Evolutionary conservation across 108 stramenopile species (phyloP), one percentile per base, ranked within the genome.

Genomic region (Nitzschia sp.): DNA sequence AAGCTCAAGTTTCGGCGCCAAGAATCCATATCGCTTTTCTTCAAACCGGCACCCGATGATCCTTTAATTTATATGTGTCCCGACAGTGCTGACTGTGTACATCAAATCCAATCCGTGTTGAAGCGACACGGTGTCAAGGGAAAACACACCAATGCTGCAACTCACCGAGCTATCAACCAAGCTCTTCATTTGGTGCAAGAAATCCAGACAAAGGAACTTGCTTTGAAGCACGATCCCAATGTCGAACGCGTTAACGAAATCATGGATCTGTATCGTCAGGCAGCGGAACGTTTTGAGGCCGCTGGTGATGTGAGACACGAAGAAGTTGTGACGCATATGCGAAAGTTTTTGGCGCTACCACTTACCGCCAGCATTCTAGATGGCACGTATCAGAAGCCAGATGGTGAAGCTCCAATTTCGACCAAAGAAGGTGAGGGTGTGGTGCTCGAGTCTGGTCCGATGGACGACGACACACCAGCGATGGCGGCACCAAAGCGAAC

Each of bases 261-360:
- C 51, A 96, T 96, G 95, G 95, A 96, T 72, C 60, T 96, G 61
- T 96, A 93, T 70, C 77, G 95, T 38, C 92, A 93, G 59, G 91
- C 95, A 13, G 92, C 92, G 42, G 95, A 96, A 64, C 87, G 88
- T 34, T 96, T 96, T 55, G 92, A 91, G 73, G 60, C 62, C 8
- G 92, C 92, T 26, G 95, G 95, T 33, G 95, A 96, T 76, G 74
- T 86, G 23, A 82, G 95, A 55, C 92, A 96, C 70, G 74, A 85
- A 54, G 90, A 93, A 74, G 92, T 93, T 1, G 86, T 93, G 64
- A 84, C 81, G 15, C 90, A 90, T 60, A 90, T 96, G 95, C 81
- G 87, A 30, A 85, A 91, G 62, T 95, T 95, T 53, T 76, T 95
- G 59, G 88, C 85, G 15, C 72, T 88, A 49, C 85, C 89, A 38